These are phyloP conservation scores for Blumeria hordei DNA, from an alignment of 2,329 filamentous ascomycete species.

Conservation along the genomic window DNA sequence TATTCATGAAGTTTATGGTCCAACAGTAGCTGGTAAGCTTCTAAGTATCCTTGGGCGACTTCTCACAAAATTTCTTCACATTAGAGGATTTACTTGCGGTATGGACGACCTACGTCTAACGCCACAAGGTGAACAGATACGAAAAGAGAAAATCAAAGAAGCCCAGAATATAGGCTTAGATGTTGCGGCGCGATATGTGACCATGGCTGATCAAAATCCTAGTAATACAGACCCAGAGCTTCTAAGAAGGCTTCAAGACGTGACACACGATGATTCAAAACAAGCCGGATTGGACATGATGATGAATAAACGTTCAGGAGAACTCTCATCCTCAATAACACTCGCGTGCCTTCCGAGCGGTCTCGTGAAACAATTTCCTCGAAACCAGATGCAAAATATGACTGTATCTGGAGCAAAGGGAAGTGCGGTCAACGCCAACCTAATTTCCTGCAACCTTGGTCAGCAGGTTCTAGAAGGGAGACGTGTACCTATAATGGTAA, in stretches of 20 bases:
- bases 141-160: slow-evolving; percentile 41
- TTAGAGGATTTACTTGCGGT: slow-evolving; percentile 89
- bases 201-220: slow-evolving; percentile 39
- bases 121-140: slow-evolving; percentile 45
- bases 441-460: slow-evolving; percentile 92
- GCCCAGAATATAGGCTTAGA: slow-evolving; percentile 49
- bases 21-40: slow-evolving; percentile 62
- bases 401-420: slow-evolving; percentile 92
- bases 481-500: slow-evolving; percentile 90
- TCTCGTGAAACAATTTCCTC: slow-evolving; percentile 76
- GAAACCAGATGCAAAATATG: slow-evolving; percentile 98
- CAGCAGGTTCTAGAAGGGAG: slow-evolving; percentile 92
- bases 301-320: slow-evolving; percentile 45
- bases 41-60: slow-evolving; percentile 76
- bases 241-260: slow-evolving; percentile 58
- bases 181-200: slow-evolving; percentile 73
- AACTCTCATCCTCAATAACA: slow-evolving; percentile 59
- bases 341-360: slow-evolving; percentile 55
- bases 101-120: slow-evolving; percentile 90
- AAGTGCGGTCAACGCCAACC: slow-evolving; percentile 74
- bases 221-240: slow-evolving; percentile 46
- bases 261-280: slow-evolving; percentile 74
- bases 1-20: slow-evolving; percentile 81
- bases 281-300: slow-evolving; percentile 75
- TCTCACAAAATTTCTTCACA: slow-evolving; percentile 70